Percentiles rank a stretch among this genome's conserved stretches.
phyloP scores from a whole-genome alignment of 352 stramenopile genomes.

The Aphanomyces euteiches region DNA sequence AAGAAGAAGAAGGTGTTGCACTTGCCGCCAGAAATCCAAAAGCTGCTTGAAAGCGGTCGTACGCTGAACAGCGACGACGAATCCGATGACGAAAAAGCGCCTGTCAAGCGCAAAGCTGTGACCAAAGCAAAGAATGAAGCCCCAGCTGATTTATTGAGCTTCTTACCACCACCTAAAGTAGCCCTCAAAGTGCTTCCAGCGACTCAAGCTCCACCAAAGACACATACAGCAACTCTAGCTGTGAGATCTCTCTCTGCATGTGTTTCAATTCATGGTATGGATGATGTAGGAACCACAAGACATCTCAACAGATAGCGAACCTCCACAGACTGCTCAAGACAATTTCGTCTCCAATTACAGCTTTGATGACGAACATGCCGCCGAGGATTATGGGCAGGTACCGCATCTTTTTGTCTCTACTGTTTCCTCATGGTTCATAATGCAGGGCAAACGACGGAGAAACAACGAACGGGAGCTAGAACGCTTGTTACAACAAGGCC shows the following conservation, averaged over 20 bases:
- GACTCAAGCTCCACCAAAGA: neutral
- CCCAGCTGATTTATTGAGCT: conserved; percentile 37
- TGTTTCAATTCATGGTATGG: no score
- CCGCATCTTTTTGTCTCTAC: neutral
- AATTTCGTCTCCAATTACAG: conserved; percentile 14
- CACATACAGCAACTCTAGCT: no score
- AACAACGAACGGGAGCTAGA: conserved; percentile 67
- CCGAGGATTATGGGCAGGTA: conserved; percentile 21
- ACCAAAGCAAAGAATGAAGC: neutral
- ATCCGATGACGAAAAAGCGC: conserved; percentile 24
- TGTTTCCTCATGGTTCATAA: neutral
- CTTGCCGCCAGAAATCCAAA: conserved; percentile 55
- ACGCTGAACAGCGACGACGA: conserved; percentile 35
- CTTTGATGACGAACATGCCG: conserved; percentile 29
- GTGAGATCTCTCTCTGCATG: no score
- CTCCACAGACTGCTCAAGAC: neutral
- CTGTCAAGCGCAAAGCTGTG: neutral
- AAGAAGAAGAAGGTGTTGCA: conserved; percentile 38
- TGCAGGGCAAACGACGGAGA: conserved; percentile 45
- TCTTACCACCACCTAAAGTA: conserved; percentile 62
- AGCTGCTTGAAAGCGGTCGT: conserved; percentile 42
- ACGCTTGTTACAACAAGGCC: conserved; percentile 58
- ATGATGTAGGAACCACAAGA: no score
- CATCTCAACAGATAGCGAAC: no score
- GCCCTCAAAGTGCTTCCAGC: conserved; percentile 31